These are phyloP conservation scores for Oenanthe sinensis DNA, from an alignment of 129 eudicot species.

Conservation along the genomic window DNA sequence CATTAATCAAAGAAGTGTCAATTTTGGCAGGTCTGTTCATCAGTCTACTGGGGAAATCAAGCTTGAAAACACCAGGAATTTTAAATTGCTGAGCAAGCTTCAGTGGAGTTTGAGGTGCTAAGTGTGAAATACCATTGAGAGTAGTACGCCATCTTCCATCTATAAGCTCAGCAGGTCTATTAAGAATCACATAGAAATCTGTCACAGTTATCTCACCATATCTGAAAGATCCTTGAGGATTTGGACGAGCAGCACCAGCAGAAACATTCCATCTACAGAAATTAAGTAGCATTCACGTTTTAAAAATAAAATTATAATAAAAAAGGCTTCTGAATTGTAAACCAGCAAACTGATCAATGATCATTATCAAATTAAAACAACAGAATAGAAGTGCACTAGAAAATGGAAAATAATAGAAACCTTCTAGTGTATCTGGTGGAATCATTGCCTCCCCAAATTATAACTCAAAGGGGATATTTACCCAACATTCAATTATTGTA, in stretches of 20 bases:
- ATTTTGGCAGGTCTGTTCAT: constrained; percentile 76
- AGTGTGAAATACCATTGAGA: constrained; percentile 77
- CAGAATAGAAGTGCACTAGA: not conserved
- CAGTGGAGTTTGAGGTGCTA: constrained; percentile 79
- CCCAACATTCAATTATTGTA: not conserved
- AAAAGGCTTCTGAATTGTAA: not conserved
- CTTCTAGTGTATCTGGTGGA: constrained; percentile 4
- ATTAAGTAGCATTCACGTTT: not conserved
- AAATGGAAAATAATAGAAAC: constrained; percentile 4
- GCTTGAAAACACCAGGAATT: constrained; percentile 77
- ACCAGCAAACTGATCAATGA: not conserved
- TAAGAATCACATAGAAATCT: constrained; percentile 69
- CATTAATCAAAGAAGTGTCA: constrained; percentile 80
- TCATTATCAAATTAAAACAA: not conserved
- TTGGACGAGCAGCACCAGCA: constrained; percentile 96
- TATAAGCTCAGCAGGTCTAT: constrained; percentile 73
- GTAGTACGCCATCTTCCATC: constrained; percentile 76
- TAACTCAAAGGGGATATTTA: not conserved
- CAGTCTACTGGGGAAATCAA: constrained; percentile 75
- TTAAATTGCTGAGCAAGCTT: constrained; percentile 87
- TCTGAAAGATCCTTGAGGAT: constrained; percentile 96
- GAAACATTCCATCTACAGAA: constrained; percentile 67
- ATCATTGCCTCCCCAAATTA: constrained; percentile 11
- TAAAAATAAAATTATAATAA: not conserved
- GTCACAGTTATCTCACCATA: constrained; percentile 93